phyloP scores from a whole-genome alignment of 1,284 basidiomycete genomes.

The Cutaneotrichosporon sp. region DNA sequence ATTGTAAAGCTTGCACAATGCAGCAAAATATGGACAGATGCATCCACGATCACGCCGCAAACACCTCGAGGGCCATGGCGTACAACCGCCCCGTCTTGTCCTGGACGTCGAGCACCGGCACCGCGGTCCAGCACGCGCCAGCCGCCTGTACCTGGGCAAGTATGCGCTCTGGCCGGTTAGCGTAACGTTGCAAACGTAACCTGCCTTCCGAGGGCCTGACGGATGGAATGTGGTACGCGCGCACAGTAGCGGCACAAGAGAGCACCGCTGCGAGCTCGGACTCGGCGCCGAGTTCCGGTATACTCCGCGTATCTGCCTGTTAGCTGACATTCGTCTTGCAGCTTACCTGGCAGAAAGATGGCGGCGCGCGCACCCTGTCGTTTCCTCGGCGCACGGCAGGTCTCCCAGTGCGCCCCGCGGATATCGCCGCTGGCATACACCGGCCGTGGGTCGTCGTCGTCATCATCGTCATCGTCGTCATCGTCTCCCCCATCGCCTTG shows the following conservation, averaged over 20 bases:
- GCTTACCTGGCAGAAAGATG: constrained; percentile 24
- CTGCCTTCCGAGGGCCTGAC: neutral
- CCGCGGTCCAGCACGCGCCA: constrained; percentile 1
- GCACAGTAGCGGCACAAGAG: constrained; percentile 18
- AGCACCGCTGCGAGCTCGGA: constrained; percentile 5
- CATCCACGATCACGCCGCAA: neutral
- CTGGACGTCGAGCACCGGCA: constrained; percentile 8
- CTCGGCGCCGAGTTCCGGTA: neutral
- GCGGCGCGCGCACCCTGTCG: constrained; percentile 20
- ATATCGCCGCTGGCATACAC: constrained; percentile 6
- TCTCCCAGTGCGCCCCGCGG: constrained; percentile 22
- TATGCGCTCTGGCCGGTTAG: constrained; percentile 2
- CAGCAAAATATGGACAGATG: too few relatives aligned
- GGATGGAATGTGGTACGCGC: constrained; percentile 22
- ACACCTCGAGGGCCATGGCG: constrained; percentile 11
- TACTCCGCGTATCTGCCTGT: neutral
- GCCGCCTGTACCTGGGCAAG: neutral
- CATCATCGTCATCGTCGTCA: constrained; percentile 19
- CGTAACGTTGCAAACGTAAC: neutral
- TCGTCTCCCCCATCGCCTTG: constrained; percentile 4
- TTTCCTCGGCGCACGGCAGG: constrained; percentile 10
- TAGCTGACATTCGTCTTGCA: constrained; percentile 1
- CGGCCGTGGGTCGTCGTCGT: constrained; percentile 9
- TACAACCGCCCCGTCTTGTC: constrained; percentile 1
- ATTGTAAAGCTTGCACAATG: too few relatives aligned